Evolutionary conservation across 495 filamentous ascomycete species (phyloP).

Genomic region (Lepidopterella palustris): DNA sequence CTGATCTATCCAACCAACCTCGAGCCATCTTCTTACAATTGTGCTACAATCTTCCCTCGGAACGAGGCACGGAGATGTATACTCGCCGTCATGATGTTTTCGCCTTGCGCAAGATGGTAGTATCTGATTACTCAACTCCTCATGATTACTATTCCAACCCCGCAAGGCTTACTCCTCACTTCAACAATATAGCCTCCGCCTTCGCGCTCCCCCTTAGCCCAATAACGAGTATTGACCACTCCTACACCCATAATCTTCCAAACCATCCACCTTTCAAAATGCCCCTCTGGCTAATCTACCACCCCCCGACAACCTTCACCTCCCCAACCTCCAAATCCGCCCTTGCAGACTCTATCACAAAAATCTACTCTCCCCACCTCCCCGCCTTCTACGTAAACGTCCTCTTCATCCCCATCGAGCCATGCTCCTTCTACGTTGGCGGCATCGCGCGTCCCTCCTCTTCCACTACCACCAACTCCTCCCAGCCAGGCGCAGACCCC

Average conservation of each 20-base stretch:
- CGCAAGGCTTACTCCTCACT: neutral
- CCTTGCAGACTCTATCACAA: conserved; percentile 27
- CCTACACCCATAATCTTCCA: neutral
- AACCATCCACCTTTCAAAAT: conserved; percentile 18
- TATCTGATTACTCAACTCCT: neutral
- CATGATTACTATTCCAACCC: neutral
- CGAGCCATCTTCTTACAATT: neutral
- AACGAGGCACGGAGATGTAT: too few species aligned
- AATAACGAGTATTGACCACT: neutral
- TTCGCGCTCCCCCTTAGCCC: neutral
- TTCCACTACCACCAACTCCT: neutral
- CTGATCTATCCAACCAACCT: neutral
- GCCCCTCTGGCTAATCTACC: conserved; percentile 39
- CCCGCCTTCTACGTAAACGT: conserved; percentile 39
- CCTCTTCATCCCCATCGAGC: conserved; percentile 31
- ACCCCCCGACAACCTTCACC: conserved; percentile 31
- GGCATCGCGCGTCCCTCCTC: conserved; percentile 13
- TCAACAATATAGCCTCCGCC: neutral
- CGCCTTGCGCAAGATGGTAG: too few species aligned
- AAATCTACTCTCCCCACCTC: conserved; percentile 30
- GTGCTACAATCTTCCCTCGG: neutral
- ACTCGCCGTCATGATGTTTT: too few species aligned
- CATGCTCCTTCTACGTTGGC: conserved; percentile 28
- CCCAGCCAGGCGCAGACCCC: conserved; percentile 5
- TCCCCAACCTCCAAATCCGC: conserved; percentile 24